Conservation (phyloP, 345 rosid species). For the Populus pruinosa region DNA sequence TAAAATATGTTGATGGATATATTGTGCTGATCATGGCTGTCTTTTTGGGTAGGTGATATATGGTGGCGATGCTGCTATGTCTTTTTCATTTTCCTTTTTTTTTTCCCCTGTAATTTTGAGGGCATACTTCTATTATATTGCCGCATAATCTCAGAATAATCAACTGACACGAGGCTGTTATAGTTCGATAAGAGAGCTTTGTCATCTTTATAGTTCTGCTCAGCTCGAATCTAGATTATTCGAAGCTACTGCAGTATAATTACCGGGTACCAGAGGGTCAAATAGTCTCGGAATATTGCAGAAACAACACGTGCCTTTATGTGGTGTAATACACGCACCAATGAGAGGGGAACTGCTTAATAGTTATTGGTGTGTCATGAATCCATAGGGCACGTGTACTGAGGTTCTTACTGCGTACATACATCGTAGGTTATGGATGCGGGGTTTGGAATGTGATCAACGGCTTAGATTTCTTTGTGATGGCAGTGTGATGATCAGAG, state of each 20-base stretch:
- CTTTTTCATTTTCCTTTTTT: not conserved
- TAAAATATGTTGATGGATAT: constrained; percentile 19
- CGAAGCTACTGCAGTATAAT: too few relatives aligned
- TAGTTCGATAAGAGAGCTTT: too few relatives aligned
- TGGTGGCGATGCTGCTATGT: not conserved
- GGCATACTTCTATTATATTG: not conserved
- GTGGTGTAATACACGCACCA: not conserved
- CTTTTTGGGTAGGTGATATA: constrained; percentile 8
- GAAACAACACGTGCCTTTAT: not conserved
- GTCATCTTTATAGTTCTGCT: too few relatives aligned
- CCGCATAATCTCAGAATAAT: not conserved
- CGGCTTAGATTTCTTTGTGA: not conserved
- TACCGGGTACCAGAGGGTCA: too few relatives aligned
- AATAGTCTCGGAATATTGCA: not conserved
- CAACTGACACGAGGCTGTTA: too few relatives aligned
- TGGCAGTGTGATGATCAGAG: not conserved
- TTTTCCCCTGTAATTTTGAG: not conserved
- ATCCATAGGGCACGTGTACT: constrained; percentile 1
- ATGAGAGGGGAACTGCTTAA: not conserved
- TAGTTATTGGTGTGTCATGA: not conserved
- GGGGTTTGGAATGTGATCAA: not conserved
- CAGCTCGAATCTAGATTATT: too few relatives aligned
- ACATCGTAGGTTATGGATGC: too few relatives aligned
- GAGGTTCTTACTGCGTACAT: not conserved
- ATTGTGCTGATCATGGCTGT: constrained; percentile 7